Evolutionary conservation across 805 yeast species (phyloP).

Genomic region (Ogataea nakhonphanomensis): DNA sequence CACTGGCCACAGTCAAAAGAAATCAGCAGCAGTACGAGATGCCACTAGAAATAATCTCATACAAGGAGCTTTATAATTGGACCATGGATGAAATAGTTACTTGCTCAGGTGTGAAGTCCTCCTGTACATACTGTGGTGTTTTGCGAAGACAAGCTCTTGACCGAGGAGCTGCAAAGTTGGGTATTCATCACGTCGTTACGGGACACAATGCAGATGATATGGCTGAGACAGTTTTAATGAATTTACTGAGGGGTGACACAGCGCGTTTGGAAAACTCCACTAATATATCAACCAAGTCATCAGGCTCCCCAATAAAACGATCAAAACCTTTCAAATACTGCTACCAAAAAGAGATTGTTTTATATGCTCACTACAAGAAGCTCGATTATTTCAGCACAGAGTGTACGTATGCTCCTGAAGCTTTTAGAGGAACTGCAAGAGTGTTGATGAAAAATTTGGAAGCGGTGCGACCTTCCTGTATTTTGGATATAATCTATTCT

Average conservation of each 20-base stretch:
- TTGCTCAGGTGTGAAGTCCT: conserved; percentile 87
- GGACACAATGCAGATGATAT: conserved; percentile 99
- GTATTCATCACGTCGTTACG: conserved; percentile 87
- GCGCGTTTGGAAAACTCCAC: conserved; percentile 89
- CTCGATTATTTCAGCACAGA: conserved; percentile 96
- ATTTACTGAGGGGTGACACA: conserved; percentile 90
- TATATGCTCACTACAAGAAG: conserved; percentile 94
- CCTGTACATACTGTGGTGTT: conserved; percentile 98
- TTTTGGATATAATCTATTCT: conserved; percentile 88
- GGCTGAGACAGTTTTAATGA: conserved; percentile 98
- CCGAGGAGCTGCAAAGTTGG: conserved; percentile 86
- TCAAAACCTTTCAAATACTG: conserved; percentile 95
- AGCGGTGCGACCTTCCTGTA: conserved; percentile 86
- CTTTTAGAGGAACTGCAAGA: conserved; percentile 96
- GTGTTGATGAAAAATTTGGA: conserved; percentile 87
- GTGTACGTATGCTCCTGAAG: conserved; percentile 98
- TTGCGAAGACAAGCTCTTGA: conserved; percentile 94
- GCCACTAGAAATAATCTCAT: conserved; percentile 55
- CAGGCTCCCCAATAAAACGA: conserved; percentile 87
- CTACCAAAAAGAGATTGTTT: conserved; percentile 94
- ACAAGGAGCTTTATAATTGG: conserved; percentile 91
- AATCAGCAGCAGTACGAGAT: conserved; percentile 67
- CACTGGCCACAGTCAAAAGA: conserved; percentile 93
- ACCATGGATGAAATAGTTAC: conserved; percentile 97
- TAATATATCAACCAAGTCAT: conserved; percentile 73